Evolutionary conservation across 1,284 basidiomycete species (phyloP).

Genomic region (Ustilago tritici): DNA sequence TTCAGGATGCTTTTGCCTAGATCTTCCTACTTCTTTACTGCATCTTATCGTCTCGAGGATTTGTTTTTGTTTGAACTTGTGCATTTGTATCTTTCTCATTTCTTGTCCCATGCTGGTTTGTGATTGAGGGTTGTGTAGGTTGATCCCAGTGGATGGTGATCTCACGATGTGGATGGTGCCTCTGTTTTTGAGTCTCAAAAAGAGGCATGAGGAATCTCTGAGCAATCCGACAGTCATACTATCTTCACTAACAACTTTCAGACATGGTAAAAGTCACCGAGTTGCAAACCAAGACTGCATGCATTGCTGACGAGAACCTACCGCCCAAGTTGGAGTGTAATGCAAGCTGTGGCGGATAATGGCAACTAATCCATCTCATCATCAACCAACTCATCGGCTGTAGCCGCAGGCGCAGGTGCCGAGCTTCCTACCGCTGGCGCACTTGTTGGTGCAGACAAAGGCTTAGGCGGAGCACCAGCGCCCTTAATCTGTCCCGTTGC

Average conservation of each 20-base stretch:
- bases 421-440: neutral
- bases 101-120: neutral
- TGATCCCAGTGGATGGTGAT: no score
- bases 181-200: no score
- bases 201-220: no score
- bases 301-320: no score
- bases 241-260: no score
- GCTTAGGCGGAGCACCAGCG: constrained; percentile 16
- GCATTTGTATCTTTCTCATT: neutral
- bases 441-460: constrained; percentile 8
- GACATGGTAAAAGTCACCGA: no score
- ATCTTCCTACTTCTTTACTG: neutral
- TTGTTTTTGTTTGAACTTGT: constrained; percentile 2
- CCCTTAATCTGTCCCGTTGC: constrained; percentile 10
- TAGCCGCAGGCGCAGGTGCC: constrained; percentile 2
- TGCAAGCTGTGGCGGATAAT: no score
- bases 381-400: constrained; percentile 46
- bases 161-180: no score
- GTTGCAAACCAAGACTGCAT: no score
- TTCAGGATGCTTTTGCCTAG: constrained; percentile 64
- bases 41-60: neutral
- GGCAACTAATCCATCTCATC: constrained; percentile 48
- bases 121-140: no score
- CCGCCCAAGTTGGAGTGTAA: no score
- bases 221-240: no score